phyloP scores from a whole-genome alignment of 352 stramenopile genomes.

The Globisporangium solare region DNA sequence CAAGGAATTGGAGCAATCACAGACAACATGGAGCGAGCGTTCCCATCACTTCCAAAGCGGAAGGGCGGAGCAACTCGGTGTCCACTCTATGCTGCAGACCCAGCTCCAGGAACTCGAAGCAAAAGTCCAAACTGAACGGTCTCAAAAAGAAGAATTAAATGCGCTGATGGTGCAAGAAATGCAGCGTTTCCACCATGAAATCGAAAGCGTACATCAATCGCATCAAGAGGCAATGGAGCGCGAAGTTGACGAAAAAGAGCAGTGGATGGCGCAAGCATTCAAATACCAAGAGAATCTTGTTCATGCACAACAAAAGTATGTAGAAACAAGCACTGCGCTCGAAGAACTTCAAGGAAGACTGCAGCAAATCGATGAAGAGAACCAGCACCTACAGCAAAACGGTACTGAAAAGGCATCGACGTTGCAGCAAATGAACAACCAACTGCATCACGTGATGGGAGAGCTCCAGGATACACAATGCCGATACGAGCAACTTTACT shows the following conservation, averaged over 20 bases:
- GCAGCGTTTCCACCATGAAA: conserved; percentile 34
- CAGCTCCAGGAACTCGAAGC: conserved; percentile 29
- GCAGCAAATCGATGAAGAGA: conserved; percentile 31
- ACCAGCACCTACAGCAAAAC: conserved; percentile 37
- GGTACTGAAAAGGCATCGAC: conserved; percentile 43
- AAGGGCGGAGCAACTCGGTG: conserved; percentile 27
- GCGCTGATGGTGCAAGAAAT: conserved; percentile 45
- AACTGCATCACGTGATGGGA: conserved; percentile 33
- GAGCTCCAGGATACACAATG: conserved; percentile 28
- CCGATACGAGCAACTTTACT: conserved; percentile 30
- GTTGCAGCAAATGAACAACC: conserved; percentile 52
- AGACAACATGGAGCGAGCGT: conserved; percentile 25
- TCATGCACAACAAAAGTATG: conserved; percentile 14
- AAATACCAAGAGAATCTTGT: conserved; percentile 18
- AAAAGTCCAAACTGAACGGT: conserved; percentile 31
- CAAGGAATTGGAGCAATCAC: conserved; percentile 26
- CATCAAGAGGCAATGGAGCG: conserved; percentile 24
- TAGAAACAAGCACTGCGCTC: conserved; percentile 18
- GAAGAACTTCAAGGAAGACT: conserved; percentile 30
- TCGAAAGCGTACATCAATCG: conserved; percentile 26
- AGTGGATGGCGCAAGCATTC: conserved; percentile 18
- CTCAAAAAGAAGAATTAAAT: conserved; percentile 73
- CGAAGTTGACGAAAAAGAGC: conserved; percentile 16
- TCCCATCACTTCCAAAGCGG: conserved; percentile 43
- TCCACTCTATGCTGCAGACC: conserved; percentile 30